These are phyloP conservation scores for Barnettozyma siamensis DNA, from an alignment of 805 yeast species.

Conservation along the genomic window DNA sequence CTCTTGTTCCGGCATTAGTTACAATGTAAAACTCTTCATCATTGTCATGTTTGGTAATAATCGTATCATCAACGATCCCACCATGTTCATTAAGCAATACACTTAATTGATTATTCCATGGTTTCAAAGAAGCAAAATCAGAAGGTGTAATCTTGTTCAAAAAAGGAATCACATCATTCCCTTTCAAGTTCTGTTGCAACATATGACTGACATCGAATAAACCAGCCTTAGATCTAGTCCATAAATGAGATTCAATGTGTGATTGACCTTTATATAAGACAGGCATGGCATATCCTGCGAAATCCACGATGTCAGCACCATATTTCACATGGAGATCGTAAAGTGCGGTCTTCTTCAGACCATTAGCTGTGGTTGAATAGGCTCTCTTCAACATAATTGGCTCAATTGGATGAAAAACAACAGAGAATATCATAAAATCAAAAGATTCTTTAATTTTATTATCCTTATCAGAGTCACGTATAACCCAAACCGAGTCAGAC, in stretches of 20 bases:
- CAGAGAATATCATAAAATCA: too few species aligned
- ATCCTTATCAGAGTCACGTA: too few species aligned
- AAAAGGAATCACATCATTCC: slow-evolving; percentile 60
- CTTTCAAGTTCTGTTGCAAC: slow-evolving; percentile 82
- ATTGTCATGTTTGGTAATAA: slow-evolving; percentile 76
- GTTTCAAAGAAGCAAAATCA: slow-evolving; percentile 54
- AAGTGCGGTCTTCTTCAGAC: slow-evolving; percentile 58
- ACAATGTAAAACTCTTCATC: slow-evolving; percentile 71
- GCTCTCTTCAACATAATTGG: slow-evolving; percentile 18
- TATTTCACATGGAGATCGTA: slow-evolving; percentile 70
- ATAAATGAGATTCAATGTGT: slow-evolving; percentile 88
- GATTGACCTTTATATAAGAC: slow-evolving; percentile 78
- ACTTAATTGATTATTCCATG: slow-evolving; percentile 65
- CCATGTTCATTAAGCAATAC: slow-evolving; percentile 73
- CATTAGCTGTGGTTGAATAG: slow-evolving; percentile 21
- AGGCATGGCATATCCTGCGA: slow-evolving; percentile 97
- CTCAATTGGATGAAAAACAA: too few species aligned
- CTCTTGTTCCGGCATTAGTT: slow-evolving; percentile 94
- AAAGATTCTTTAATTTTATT: too few species aligned
- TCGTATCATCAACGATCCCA: slow-evolving; percentile 88
- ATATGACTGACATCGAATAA: slow-evolving; percentile 95
- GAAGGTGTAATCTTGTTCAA: slow-evolving; percentile 85
- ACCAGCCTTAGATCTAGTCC: slow-evolving; percentile 89
- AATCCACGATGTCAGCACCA: slow-evolving; percentile 91
- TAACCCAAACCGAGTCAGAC: too few species aligned